phyloP scores from a whole-genome alignment of 257 asterid species.

The Forsythia suspensa region DNA sequence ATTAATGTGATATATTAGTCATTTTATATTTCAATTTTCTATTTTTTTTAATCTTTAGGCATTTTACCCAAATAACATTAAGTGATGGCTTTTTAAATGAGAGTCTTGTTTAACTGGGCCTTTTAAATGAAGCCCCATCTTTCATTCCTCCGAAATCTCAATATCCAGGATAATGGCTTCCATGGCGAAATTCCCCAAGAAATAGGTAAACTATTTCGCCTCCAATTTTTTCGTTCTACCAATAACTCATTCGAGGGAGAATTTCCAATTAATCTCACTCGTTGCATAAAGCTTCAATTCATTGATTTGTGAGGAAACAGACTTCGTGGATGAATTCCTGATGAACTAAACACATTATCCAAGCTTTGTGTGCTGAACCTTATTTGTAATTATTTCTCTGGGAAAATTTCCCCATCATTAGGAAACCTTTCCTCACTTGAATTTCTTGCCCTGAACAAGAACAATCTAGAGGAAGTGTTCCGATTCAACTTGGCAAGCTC shows the following conservation, averaged over 20 bases:
- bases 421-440: conserved; percentile 29
- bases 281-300: conserved; percentile 5
- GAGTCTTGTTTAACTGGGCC: too few species aligned
- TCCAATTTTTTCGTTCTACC: background rate
- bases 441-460: conserved; percentile 9
- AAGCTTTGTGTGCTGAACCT: background rate
- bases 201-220: conserved; percentile 20
- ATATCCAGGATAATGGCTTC: conserved; percentile 20
- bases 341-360: background rate
- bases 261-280: conserved; percentile 21
- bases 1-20: too few species aligned
- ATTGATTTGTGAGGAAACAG: conserved; percentile 7
- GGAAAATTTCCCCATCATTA: conserved; percentile 25
- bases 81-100: too few species aligned
- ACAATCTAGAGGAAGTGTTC: conserved; percentile 20
- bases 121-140: background rate
- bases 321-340: conserved; percentile 20
- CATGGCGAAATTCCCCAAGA: conserved; percentile 17
- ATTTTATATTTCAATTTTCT: too few species aligned
- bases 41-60: too few species aligned
- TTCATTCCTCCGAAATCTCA: conserved; percentile 18
- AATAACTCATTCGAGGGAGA: conserved; percentile 23
- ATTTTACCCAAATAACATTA: too few species aligned
- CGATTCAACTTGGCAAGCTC: conserved; percentile 12
- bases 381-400: conserved; percentile 18